Percentiles rank a stretch among this genome's conserved stretches.
Evolutionary conservation across 1,284 basidiomycete genomes (phyloP).

Genomic region (Xerocomus amazonicus): DNA sequence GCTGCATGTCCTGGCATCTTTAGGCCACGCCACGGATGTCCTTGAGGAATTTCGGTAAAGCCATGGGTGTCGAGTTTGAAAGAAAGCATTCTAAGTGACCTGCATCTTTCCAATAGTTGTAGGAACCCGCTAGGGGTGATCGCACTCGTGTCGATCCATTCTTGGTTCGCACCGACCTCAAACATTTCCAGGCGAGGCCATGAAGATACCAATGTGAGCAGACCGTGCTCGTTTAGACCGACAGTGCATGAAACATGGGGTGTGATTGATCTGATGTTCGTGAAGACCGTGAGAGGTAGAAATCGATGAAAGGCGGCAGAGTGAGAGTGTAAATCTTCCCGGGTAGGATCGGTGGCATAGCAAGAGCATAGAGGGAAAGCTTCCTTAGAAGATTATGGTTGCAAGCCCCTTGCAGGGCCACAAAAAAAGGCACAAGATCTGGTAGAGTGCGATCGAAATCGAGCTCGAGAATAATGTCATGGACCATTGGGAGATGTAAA

Average conservation of each 20-base stretch:
- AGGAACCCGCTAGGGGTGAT: slow-evolving; percentile 16
- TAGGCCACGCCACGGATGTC: slow-evolving; percentile 12
- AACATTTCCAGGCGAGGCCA: slow-evolving; percentile 14
- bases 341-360: not conserved
- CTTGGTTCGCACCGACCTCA: not conserved
- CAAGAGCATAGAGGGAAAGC: not conserved
- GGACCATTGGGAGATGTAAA: too few species aligned
- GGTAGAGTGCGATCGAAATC: too few species aligned
- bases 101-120: slow-evolving; percentile 14
- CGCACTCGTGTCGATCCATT: slow-evolving; percentile 6
- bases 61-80: slow-evolving; percentile 10
- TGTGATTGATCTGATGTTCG: slow-evolving; percentile 9
- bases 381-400: not conserved
- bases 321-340: not conserved
- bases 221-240: not conserved
- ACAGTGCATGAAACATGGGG: slow-evolving; percentile 6
- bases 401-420: slow-evolving; percentile 4
- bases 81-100: slow-evolving; percentile 5
- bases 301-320: slow-evolving; percentile 7
- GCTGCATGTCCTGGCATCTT: not conserved
- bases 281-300: slow-evolving; percentile 9
- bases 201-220: slow-evolving; percentile 16
- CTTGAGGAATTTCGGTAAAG: slow-evolving; percentile 12
- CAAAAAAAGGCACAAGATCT: slow-evolving; percentile 8
- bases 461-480: too few species aligned